phyloP scores from a whole-genome alignment of 805 yeast species.

The Candida corydali region DNA sequence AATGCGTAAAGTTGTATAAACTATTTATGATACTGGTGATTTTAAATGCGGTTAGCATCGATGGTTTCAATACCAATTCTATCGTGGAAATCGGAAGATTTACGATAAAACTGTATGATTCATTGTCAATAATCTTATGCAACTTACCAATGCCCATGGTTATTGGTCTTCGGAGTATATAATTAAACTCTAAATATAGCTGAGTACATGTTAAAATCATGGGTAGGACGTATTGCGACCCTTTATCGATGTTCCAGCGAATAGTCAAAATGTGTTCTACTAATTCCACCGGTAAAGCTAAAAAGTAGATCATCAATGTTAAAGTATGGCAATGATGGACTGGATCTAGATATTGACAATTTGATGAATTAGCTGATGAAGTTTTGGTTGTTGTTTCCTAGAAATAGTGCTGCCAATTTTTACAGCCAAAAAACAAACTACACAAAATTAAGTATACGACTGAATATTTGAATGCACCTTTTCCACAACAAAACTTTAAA shows the following conservation, averaged over 20 bases:
- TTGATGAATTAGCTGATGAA: background rate
- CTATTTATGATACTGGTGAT: background rate
- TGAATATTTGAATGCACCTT: too few species aligned
- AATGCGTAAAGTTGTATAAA: background rate
- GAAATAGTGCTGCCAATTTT: background rate
- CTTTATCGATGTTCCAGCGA: conserved; percentile 5
- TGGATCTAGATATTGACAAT: too few species aligned
- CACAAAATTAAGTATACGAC: conserved; percentile 3
- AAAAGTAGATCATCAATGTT: background rate
- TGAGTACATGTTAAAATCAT: conserved; percentile 3
- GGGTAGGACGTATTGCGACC: conserved; percentile 3
- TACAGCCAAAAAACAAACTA: conserved; percentile 3
- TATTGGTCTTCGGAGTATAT: background rate
- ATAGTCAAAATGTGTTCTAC: background rate
- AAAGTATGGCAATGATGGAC: too few species aligned
- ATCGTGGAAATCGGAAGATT: background rate
- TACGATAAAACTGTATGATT: conserved; percentile 1
- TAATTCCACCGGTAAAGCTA: conserved; percentile 2
- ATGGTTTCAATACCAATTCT: conserved; percentile 1
- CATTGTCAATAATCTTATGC: background rate
- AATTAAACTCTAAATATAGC: background rate
- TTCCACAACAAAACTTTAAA: too few species aligned
- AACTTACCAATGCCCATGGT: conserved; percentile 2
- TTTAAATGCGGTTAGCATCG: background rate
- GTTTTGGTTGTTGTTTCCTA: background rate